Conservation (phyloP, 106 monocot species). For the Gastrodia elata region DNA sequence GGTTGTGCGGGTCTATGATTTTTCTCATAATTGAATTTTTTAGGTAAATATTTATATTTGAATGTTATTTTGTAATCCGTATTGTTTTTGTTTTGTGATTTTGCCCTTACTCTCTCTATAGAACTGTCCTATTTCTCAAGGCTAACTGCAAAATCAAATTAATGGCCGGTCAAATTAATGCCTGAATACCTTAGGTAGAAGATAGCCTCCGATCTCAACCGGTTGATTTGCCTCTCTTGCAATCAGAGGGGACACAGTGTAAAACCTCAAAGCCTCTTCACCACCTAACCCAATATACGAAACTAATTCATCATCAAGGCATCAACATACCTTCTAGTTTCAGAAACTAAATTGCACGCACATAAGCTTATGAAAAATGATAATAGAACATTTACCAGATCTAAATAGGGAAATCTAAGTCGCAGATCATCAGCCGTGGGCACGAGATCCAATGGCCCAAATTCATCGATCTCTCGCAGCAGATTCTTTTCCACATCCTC, state of each 20-base stretch:
- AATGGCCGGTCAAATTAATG: no score
- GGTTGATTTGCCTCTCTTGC: conserved; percentile 69
- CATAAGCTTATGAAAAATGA: not conserved
- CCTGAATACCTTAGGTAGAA: conserved; percentile 68
- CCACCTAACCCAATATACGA: conserved; percentile 31
- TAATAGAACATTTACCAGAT: conserved; percentile 36
- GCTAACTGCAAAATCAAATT: no score
- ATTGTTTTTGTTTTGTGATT: no score
- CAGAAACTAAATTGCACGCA: not conserved
- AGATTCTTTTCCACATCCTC: conserved; percentile 64
- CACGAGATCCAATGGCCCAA: conserved; percentile 24
- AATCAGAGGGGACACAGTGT: conserved; percentile 72
- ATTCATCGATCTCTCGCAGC: conserved; percentile 52
- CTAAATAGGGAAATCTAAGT: conserved; percentile 62
- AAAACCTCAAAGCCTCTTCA: conserved; percentile 82
- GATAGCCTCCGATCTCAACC: conserved; percentile 61
- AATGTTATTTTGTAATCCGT: no score
- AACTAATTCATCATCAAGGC: not conserved
- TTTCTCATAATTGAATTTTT: no score
- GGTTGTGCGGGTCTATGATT: no score
- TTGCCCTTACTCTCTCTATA: no score
- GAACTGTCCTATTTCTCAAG: no score
- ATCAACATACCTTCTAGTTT: not conserved
- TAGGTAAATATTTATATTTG: no score
- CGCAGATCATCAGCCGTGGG: conserved; percentile 60